Base-by-base conservation (phyloP, 2,329 filamentous ascomycete genomes). In the Botrytis medusae region DNA sequence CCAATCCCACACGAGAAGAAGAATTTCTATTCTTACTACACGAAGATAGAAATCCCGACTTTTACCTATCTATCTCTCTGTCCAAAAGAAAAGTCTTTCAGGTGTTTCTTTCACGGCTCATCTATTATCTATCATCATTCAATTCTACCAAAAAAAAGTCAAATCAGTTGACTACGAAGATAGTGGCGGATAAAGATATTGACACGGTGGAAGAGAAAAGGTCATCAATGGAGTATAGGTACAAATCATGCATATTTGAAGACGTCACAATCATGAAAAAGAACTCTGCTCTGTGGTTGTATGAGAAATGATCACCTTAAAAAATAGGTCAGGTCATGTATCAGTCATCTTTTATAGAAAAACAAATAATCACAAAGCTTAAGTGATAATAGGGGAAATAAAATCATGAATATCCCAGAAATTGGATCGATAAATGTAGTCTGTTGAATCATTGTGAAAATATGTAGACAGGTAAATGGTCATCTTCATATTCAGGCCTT, bases 401-500 rank as follows among this genome's bases (percentile, higher is more conserved):
- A 40, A 25, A 14, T 25, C 64, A 29, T 67, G 14, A 40, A 29
- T 29, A 67, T 67, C 29, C 37, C 64, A 67, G 25, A 25, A 40
- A 57, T 29, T 29, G 51, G 51, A 12, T 57, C n/a, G 51, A 57
- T 57, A 9, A 4, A 42, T 42, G 1, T 29, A 71, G 25, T n/a
- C 7, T 40, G 34, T 18, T 61, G 22, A 29, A 34, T 34, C 51
- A 57, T 57, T 57, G 48, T 57, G 51, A 57, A 44, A 18, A 29
- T 18, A 57, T 57, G 51, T 71, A 61, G 62, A 71, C 46, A 18
- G 69, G 48, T 34, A 63, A 12, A 46, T 48, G 37, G 63, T 61
- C 67, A 69, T 63, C 59, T 32, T 62, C 37, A 71, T 63, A 48
- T 71, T 63, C 44, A 71, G 40, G 54, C 42, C 37, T 16, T 42